Percentiles rank a stretch among this genome's conserved stretches.
Conservation (phyloP, 2,329 filamentous ascomycete species). For the Dothideomycetidae sp. region DNA sequence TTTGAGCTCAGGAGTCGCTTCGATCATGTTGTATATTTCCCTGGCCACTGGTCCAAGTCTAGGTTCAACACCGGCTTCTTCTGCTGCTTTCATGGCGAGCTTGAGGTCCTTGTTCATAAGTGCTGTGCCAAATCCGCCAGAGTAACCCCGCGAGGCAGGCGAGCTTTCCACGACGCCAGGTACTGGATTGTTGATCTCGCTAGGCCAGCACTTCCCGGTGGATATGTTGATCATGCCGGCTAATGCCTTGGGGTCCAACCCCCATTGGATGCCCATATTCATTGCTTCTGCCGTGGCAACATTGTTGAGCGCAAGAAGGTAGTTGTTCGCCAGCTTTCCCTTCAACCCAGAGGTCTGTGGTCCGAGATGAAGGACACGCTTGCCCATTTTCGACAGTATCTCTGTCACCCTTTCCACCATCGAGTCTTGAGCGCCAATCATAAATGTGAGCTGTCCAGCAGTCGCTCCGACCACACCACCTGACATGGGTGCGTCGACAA, state of each 20-base stretch:
- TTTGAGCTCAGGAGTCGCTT: constrained; percentile 30
- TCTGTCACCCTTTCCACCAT: constrained; percentile 51
- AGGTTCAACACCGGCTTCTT: constrained; percentile 30
- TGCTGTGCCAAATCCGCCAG: constrained; percentile 36
- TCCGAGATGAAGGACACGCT: constrained; percentile 73
- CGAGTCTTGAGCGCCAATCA: constrained; percentile 60
- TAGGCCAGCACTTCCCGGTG: constrained; percentile 92
- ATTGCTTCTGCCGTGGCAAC: constrained; percentile 55
- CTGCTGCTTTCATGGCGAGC: constrained; percentile 33
- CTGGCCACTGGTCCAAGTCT: constrained; percentile 32
- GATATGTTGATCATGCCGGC: constrained; percentile 83
- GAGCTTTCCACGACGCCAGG: constrained; percentile 64
- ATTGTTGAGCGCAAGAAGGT: constrained; percentile 87
- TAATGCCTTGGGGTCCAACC: constrained; percentile 50
- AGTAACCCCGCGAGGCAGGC: constrained; percentile 59
- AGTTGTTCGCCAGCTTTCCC: constrained; percentile 95
- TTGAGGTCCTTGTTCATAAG: constrained; percentile 38
- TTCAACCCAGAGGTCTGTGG: constrained; percentile 71
- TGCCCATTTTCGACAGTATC: constrained; percentile 69
- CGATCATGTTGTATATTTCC: constrained; percentile 32
- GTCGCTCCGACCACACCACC: constrained; percentile 85
- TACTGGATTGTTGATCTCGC: constrained; percentile 90
- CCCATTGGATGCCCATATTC: constrained; percentile 50
- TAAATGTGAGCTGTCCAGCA: constrained; percentile 83
- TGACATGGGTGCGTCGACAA: constrained; percentile 94